Evolutionary conservation across 106 monocot species (phyloP).

Genomic region (Dioscorea alata): DNA sequence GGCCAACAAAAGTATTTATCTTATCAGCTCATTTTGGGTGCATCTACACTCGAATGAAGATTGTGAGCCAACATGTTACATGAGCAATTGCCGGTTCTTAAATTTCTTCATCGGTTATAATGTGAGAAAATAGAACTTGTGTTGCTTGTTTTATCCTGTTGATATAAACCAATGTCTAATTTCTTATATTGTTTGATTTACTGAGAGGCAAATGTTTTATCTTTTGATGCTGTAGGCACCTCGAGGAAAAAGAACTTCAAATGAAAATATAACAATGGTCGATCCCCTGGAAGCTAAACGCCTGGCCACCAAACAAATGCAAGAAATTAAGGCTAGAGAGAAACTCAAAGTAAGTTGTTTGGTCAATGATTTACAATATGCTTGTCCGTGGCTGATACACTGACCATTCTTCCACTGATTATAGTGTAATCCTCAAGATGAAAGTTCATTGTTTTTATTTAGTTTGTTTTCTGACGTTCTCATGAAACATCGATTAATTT

Average conservation of each 20-base stretch:
- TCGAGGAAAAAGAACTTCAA: slow-evolving; percentile 33
- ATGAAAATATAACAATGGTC: slow-evolving; percentile 64
- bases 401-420: too few relatives aligned
- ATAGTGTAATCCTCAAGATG: too few relatives aligned
- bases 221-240: slow-evolving; percentile 32
- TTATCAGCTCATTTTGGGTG: too few relatives aligned
- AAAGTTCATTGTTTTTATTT: neutral
- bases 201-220: neutral
- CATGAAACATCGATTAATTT: neutral
- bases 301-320: slow-evolving; percentile 83
- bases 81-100: neutral
- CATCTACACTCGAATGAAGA: neutral
- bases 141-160: neutral
- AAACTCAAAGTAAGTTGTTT: slow-evolving; percentile 56
- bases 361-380: neutral
- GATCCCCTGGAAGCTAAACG: slow-evolving; percentile 94
- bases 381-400: neutral
- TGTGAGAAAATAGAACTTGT: neutral
- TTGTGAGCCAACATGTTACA: neutral
- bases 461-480: neutral
- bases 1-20: too few relatives aligned
- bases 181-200: neutral
- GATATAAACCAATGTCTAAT: neutral
- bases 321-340: slow-evolving; percentile 76
- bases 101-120: neutral